Evolutionary conservation across 1,284 basidiomycete genomes (phyloP), one percentile per base, ranked within the genome.

Genomic region (Mycocalia duriaeana): DNA sequence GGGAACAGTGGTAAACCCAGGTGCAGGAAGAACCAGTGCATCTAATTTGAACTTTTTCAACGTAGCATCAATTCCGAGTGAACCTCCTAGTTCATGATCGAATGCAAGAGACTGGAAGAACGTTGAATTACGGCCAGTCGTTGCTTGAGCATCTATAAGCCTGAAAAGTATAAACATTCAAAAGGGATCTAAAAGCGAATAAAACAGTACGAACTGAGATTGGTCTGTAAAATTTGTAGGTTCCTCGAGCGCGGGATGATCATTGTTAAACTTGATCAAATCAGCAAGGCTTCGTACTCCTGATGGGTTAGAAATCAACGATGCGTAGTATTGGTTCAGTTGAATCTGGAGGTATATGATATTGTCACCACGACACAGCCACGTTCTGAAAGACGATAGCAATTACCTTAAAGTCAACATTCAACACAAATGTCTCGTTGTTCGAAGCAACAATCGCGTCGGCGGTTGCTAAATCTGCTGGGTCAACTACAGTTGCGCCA

Each of bases 401-500:
- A 22, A 44, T 39, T 20, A 69, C 81, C 70, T 83, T 84, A 63
- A 83, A 81, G 51, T 85, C 81, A 2, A 67, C 61, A 23, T 71
- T 59, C 9, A 79, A 54, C 3, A 84, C 80, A 9, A 78, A 53
- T 0, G 71, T 73, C 57, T 84, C 81, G 48, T 77, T 79, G 8
- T 73, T 70, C 0, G 72, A 76, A 6, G 55, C 57, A 5, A 65
- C 64, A 40, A 82, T 71, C 45, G 80, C 79, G 5, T 75, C 68
- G 3, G 75, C 77, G 31, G 71, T 74, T 0, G 81, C 79, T 11
- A 84, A 58, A 57, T 84, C 75, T 2, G 79, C 81, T 3, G 80
- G 79, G 58, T 85, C 82, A 3, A 85, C 68, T 13, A 85, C 62
- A 0, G 75, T 80, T 1, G 81, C 82, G 4, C 82, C 82, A 2